Base-by-base conservation (phyloP, 805 yeast genomes). In the Sugiyamaella valdiviana region DNA sequence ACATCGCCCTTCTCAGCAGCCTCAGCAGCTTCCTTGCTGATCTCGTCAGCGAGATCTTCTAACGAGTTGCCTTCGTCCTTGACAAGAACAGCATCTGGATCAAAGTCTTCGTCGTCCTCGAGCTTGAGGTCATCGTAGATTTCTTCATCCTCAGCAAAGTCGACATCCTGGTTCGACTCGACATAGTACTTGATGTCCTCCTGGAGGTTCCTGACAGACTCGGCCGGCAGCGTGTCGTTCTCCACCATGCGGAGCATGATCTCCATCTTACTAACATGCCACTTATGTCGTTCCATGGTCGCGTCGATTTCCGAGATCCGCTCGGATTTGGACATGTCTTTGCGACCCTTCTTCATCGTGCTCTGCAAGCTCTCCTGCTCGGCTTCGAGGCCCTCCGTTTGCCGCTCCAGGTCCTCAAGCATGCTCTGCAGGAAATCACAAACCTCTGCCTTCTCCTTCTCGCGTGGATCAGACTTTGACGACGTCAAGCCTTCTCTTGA, bases 151-250 rank as follows among this genome's bases (percentile, higher is more conserved):
- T 89, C 97, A 29, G 90, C 83, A 64, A 89, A 91, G 60, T 90
- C 96, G 3, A 82, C 90, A 48, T 89, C 96, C 65, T 85, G 93
- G 62, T 91, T 91, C 54, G 88, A 85, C 57, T 93, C 98, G 24
- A 93, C 93, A 65, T 87, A 90, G 69, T 93, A 91, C 57, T 79
- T 85, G 63, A 91, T 85, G 64, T 91, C 98, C 46, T 91, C 98
- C 62, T 83, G 82, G 49, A 88, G 78, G 19, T 75, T 82, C 57
- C 82, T 82, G 7, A 91, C 79, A 45, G 78, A 77, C 16, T 85
- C 95, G 2, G 89, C 83, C 35, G 83, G 88, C 53, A 93, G 68
- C 41, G 79, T 83, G 54, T 87, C 91, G 64, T 83, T 86, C 54
- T 86, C 95, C 45, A 93, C 66, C 60, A 82, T 72, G 53, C 90